Conservation (phyloP, 2,329 filamentous ascomycete genomes). For the Exophiala calicioides region DNA sequence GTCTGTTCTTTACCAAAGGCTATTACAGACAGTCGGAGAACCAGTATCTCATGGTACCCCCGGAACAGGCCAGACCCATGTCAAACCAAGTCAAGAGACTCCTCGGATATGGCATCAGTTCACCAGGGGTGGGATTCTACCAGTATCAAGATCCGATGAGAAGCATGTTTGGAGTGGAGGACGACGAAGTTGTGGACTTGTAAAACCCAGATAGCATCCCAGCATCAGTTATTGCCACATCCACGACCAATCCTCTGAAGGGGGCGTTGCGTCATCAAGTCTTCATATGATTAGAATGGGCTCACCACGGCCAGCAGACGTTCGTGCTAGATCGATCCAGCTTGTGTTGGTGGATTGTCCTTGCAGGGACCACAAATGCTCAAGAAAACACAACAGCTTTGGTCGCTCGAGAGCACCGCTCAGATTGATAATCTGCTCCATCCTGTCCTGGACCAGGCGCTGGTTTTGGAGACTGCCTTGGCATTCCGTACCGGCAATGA, state of each 20-base stretch:
- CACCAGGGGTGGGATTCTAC: slow-evolving; percentile 40
- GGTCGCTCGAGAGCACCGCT: slow-evolving; percentile 9
- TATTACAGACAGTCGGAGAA: slow-evolving; percentile 31
- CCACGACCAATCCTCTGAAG: too few relatives aligned
- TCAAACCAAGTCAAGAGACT: slow-evolving; percentile 26
- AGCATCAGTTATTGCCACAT: too few relatives aligned
- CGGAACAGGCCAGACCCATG: slow-evolving; percentile 24
- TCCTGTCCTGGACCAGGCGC: slow-evolving; percentile 1
- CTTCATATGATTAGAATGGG: slow-evolving; percentile 2
- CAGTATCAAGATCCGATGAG: slow-evolving; percentile 43
- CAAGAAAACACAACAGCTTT: slow-evolving; percentile 10
- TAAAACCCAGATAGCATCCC: too few relatives aligned
- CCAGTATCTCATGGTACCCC: slow-evolving; percentile 33
- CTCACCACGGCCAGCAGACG: background rate
- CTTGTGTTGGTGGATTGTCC: background rate
- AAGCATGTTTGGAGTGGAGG: slow-evolving; percentile 37
- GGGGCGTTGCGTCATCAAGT: too few relatives aligned
- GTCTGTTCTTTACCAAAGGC: slow-evolving; percentile 19
- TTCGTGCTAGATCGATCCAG: slow-evolving; percentile 12
- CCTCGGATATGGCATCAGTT: slow-evolving; percentile 34
- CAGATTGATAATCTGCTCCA: slow-evolving; percentile 11
- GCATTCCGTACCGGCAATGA: slow-evolving; percentile 15
- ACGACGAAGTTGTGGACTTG: slow-evolving; percentile 3
- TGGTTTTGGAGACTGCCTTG: background rate
- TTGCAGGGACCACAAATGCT: slow-evolving; percentile 3